phyloP scores from a whole-genome alignment of 257 asterid genomes.

The Nicotiana noctiflora region DNA sequence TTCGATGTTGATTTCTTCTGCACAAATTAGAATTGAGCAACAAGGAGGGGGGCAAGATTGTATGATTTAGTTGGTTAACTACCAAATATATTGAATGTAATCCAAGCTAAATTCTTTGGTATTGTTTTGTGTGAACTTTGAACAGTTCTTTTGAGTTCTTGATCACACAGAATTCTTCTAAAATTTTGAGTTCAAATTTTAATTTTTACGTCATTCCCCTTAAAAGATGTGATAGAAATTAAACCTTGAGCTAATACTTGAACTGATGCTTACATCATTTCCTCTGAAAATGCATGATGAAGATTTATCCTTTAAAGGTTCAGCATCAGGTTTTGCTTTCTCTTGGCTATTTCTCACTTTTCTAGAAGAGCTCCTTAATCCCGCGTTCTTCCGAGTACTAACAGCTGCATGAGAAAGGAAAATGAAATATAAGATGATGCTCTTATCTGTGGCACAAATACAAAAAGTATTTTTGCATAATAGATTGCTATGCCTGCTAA shows the following conservation, averaged over 20 bases:
- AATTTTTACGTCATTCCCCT: not conserved
- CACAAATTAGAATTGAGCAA: slow-evolving; percentile 3
- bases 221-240: not conserved
- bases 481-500: not conserved
- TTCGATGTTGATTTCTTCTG: slow-evolving; percentile 41
- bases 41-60: not conserved
- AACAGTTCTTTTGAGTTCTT: not conserved
- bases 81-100: not conserved
- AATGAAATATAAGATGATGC: not conserved
- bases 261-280: slow-evolving; percentile 41
- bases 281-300: slow-evolving; percentile 28
- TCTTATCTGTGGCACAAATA: not conserved
- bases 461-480: not conserved
- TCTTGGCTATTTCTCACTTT: slow-evolving; percentile 29
- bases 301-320: slow-evolving; percentile 15
- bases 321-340: slow-evolving; percentile 36
- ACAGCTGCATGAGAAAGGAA: slow-evolving; percentile 31
- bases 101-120: not conserved
- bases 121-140: not conserved
- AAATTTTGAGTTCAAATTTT: not conserved
- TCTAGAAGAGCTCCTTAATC: slow-evolving; percentile 35
- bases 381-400: slow-evolving; percentile 36
- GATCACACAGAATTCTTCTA: not conserved
- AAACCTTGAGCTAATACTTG: slow-evolving; percentile 5
- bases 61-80: not conserved